Evolutionary conservation across 2,329 filamentous ascomycete species (phyloP).

Genomic region (Ceratocystiopsis sp.): DNA sequence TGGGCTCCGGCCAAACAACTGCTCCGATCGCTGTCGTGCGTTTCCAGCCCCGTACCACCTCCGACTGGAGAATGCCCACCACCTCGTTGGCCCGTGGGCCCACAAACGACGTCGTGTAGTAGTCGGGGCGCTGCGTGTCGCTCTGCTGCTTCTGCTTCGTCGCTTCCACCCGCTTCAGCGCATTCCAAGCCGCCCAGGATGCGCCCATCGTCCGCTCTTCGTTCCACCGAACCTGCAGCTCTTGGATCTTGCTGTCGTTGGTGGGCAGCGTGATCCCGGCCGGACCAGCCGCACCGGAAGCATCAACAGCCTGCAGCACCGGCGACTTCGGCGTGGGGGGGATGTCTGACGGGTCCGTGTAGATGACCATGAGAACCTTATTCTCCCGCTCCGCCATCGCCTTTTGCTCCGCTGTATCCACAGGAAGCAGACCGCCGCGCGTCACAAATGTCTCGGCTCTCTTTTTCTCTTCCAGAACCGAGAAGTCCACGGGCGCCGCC

Average conservation of each 20-base stretch:
- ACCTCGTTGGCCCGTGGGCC: constrained; percentile 22
- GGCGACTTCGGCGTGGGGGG: constrained; percentile 36
- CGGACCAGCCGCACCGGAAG: not conserved
- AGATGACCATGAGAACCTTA: constrained; percentile 43
- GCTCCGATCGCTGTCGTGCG: too few species aligned
- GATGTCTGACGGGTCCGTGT: constrained; percentile 35
- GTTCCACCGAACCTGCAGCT: constrained; percentile 31
- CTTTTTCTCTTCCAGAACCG: constrained; percentile 26
- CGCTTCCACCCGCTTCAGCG: constrained; percentile 3
- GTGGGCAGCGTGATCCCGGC: constrained; percentile 18
- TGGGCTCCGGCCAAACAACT: constrained; percentile 12
- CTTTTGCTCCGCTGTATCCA: constrained; percentile 38
- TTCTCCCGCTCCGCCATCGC: constrained; percentile 39
- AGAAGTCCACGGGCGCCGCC: constrained; percentile 29
- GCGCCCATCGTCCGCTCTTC: constrained; percentile 18
- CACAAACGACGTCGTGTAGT: constrained; percentile 1
- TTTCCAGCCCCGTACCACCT: constrained; percentile 24
- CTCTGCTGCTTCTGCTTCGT: not conserved
- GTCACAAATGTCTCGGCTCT: constrained; percentile 33
- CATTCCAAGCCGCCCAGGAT: constrained; percentile 9
- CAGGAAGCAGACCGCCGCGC: constrained; percentile 32
- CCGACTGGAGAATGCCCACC: constrained; percentile 26
- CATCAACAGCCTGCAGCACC: too few species aligned
- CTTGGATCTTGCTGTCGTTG: constrained; percentile 24
- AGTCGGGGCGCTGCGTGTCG: not conserved